Evolutionary conservation across 2,329 filamentous ascomycete genomes (phyloP), one percentile per base, ranked within the genome.

Genomic region (Zarea fungicola): DNA sequence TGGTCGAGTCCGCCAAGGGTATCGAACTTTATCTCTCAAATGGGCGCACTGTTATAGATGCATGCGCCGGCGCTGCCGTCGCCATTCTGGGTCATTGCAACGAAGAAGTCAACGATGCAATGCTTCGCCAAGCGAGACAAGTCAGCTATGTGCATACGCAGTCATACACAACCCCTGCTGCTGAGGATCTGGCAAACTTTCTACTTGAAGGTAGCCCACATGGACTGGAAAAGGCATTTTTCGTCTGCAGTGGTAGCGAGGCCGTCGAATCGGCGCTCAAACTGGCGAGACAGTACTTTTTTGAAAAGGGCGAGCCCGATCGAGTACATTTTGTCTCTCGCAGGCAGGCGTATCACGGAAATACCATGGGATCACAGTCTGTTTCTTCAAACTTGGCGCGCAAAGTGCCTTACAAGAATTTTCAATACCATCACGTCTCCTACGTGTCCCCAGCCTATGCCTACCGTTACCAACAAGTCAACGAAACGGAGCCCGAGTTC

Each of bases 11-110:
- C 0, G 78, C 72, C 1, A 58, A 61, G 0, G 71, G 71, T 0
- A 57, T 64, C 6, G 63, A 67, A 21, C 57, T 72, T 3, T 56
- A 57, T 1, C 62, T 70, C 5, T 52, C 61, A 8, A 59, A 65
- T 26, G 70, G 67, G 5, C 49, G 52, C 4, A 55, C 51, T 2
- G 59, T 68, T 21, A 53, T 70, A n/a, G 67, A 69, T 39, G 66
- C 64, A 9, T 64, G 60, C 34, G 58, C 63, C 32, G 67, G 67
- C 4, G 64, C 67, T 1, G 65, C 66, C 7, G 84, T 88, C 6
- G 73, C 80, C 9, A 82, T 80, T 60, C 61, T 87, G 8, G 84
- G 83, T 14, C 80, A 85, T 58, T 76, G 75, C 26, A 73, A 83
- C 49, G 56, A 71, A 48, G 68, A 78, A 48, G 76, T 87, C 19